Percentiles rank a stretch among this genome's conserved stretches.
phyloP scores from a whole-genome alignment of 768 basidiomycete species.

The Xerocomellus chrysenteron region DNA sequence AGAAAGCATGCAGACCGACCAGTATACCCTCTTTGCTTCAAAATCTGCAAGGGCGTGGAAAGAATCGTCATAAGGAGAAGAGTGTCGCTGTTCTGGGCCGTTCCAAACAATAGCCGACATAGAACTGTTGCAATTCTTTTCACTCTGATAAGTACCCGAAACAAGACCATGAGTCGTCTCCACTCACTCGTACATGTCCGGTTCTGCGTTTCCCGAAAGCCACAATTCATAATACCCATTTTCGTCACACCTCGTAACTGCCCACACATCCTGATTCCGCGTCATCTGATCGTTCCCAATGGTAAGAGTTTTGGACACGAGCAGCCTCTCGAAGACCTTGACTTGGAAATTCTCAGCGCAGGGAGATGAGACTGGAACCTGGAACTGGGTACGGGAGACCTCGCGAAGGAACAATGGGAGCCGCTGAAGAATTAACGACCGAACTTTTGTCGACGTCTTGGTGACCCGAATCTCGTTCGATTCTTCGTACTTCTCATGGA shows the following conservation, averaged over 20 bases:
- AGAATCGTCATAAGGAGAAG: slow-evolving; percentile 52
- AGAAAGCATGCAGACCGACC: not conserved
- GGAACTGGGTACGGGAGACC: slow-evolving; percentile 62
- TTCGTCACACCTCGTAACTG: slow-evolving; percentile 51
- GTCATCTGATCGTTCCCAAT: slow-evolving; percentile 48
- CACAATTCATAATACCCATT: slow-evolving; percentile 61
- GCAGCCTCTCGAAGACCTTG: slow-evolving; percentile 58
- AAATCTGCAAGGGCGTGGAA: slow-evolving; percentile 67
- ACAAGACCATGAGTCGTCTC: not conserved
- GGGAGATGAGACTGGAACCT: slow-evolving; percentile 56
- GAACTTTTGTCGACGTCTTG: slow-evolving; percentile 47
- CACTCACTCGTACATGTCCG: slow-evolving; percentile 89
- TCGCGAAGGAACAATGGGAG: slow-evolving; percentile 64
- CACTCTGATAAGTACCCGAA: not conserved
- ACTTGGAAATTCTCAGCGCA: slow-evolving; percentile 62
- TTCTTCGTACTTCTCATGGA: slow-evolving; percentile 71
- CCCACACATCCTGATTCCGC: slow-evolving; percentile 63
- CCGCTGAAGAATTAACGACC: slow-evolving; percentile 66
- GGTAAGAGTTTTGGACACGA: slow-evolving; percentile 55
- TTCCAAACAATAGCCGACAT: slow-evolving; percentile 71
- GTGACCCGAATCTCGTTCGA: slow-evolving; percentile 47
- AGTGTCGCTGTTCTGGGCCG: slow-evolving; percentile 78
- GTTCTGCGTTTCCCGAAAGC: slow-evolving; percentile 63
- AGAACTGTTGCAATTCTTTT: slow-evolving; percentile 76
- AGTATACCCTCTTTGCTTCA: not conserved